Evolutionary conservation across 1,284 basidiomycete species (phyloP).

Genomic region (Ustilago esculenta): DNA sequence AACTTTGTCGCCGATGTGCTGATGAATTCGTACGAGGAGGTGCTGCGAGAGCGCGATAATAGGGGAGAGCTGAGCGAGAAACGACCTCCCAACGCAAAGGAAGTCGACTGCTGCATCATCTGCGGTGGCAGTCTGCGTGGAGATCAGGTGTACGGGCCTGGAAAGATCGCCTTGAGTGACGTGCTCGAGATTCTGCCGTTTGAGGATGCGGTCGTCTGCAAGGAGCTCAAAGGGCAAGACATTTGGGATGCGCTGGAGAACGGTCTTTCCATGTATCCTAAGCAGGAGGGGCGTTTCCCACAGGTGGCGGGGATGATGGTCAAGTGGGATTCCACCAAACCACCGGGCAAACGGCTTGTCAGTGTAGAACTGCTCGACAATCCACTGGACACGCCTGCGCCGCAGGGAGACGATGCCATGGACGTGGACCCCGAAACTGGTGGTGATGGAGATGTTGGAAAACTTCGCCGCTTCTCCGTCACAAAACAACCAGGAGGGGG

Average conservation of each 20-base stretch:
- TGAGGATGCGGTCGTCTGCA: constrained; percentile 80
- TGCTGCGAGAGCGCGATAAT: constrained; percentile 71
- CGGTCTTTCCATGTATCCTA: constrained; percentile 81
- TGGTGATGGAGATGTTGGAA: constrained; percentile 14
- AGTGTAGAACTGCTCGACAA: constrained; percentile 54
- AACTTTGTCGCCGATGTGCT: constrained; percentile 91
- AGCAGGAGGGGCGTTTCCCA: constrained; percentile 92
- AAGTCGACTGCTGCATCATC: constrained; percentile 54
- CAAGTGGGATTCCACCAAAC: constrained; percentile 81
- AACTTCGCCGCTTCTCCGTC: constrained; percentile 24
- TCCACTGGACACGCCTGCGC: constrained; percentile 22
- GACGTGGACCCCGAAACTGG: constrained; percentile 20
- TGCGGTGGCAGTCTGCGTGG: constrained; percentile 80
- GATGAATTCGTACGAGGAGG: constrained; percentile 85
- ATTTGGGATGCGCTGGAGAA: constrained; percentile 85
- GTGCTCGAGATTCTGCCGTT: constrained; percentile 88
- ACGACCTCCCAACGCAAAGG: constrained; percentile 19
- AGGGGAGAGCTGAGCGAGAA: constrained; percentile 68
- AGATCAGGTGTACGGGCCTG: constrained; percentile 80
- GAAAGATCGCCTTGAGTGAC: constrained; percentile 81
- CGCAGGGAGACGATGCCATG: constrained; percentile 12
- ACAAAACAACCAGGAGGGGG: constrained; percentile 31
- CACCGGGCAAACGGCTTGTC: constrained; percentile 50
- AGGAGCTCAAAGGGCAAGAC: constrained; percentile 81
- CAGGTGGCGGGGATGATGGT: constrained; percentile 85